phyloP scores from a whole-genome alignment of 768 basidiomycete genomes.

The Asterophora lycoperdoides region DNA sequence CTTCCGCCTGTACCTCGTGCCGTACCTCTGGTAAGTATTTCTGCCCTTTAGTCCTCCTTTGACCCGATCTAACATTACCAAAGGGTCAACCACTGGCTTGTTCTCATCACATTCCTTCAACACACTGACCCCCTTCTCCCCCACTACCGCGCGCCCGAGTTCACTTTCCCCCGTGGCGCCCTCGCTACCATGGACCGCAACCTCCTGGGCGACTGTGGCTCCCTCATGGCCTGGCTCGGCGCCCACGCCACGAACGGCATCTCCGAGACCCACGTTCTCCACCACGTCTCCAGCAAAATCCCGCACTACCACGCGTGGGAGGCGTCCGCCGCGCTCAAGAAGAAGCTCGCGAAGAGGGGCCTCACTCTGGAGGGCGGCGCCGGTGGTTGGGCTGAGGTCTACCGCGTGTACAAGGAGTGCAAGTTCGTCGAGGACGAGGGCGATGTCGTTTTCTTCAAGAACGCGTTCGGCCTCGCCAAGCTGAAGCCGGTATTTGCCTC shows the following conservation, averaged over 20 bases:
- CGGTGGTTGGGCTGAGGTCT: constrained; percentile 76
- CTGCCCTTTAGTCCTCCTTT: not conserved
- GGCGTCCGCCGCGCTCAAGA: constrained; percentile 80
- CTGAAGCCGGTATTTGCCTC: constrained; percentile 54
- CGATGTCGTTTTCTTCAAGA: constrained; percentile 88
- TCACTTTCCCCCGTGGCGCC: constrained; percentile 93
- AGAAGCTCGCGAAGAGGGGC: constrained; percentile 60
- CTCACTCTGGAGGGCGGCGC: constrained; percentile 67
- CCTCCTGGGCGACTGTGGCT: constrained; percentile 74
- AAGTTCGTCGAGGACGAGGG: constrained; percentile 96
- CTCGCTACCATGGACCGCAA: constrained; percentile 86
- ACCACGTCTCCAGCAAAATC: constrained; percentile 93
- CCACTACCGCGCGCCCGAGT: constrained; percentile 85
- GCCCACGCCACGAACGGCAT: constrained; percentile 85
- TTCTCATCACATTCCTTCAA: constrained; percentile 95
- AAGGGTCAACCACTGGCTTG: constrained; percentile 92
- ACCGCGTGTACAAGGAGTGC: constrained; percentile 76
- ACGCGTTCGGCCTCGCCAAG: constrained; percentile 73
- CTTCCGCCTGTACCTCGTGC: constrained; percentile 75
- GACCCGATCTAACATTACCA: constrained; percentile 1
- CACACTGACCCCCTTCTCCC: constrained; percentile 95
- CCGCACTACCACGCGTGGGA: constrained; percentile 97
- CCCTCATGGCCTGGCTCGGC: constrained; percentile 81
- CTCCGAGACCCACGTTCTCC: constrained; percentile 88
- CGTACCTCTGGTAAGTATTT: constrained; percentile 74